Evolutionary conservation across 495 filamentous ascomycete genomes (phyloP).

Genomic region (Neurospora hispaniola): DNA sequence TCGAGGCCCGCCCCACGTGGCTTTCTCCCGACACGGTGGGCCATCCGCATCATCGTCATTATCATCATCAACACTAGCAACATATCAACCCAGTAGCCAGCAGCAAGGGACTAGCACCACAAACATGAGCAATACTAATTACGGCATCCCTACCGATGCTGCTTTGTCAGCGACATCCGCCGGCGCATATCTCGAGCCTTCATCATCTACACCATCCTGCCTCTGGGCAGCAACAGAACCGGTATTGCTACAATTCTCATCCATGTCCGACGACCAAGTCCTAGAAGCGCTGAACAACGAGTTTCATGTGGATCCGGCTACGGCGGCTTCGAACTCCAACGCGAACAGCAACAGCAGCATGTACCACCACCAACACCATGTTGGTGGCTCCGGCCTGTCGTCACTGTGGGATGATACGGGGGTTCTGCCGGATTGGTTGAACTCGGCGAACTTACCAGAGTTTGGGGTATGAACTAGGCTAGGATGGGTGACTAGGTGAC

Average conservation of each 20-base stretch:
- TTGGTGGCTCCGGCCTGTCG: not conserved
- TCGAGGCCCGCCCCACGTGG: not conserved
- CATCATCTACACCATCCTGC: conserved; percentile 4
- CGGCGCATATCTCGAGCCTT: not conserved
- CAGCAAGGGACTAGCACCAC: conserved; percentile 9
- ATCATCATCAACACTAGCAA: not conserved
- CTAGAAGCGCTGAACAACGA: conserved; percentile 49
- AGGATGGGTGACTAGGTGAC: too few species aligned
- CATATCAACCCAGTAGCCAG: conserved; percentile 6
- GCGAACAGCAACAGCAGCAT: conserved; percentile 31
- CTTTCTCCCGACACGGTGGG: not conserved
- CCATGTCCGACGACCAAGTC: conserved; percentile 58
- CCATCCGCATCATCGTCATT: conserved; percentile 6
- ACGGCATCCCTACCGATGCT: not conserved
- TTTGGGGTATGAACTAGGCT: conserved; percentile 17
- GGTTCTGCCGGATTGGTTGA: conserved; percentile 46
- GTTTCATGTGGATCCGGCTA: conserved; percentile 34
- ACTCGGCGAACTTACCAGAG: conserved; percentile 41
- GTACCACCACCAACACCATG: conserved; percentile 22
- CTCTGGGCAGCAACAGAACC: conserved; percentile 37
- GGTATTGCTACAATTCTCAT: conserved; percentile 44
- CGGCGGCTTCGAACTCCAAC: not conserved
- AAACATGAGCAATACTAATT: not conserved
- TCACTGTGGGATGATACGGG: conserved; percentile 40
- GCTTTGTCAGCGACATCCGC: not conserved